Percentiles rank a stretch among this genome's conserved stretches.
Evolutionary conservation across 768 basidiomycete species (phyloP).

Genomic region (Sarcodon aspratus): DNA sequence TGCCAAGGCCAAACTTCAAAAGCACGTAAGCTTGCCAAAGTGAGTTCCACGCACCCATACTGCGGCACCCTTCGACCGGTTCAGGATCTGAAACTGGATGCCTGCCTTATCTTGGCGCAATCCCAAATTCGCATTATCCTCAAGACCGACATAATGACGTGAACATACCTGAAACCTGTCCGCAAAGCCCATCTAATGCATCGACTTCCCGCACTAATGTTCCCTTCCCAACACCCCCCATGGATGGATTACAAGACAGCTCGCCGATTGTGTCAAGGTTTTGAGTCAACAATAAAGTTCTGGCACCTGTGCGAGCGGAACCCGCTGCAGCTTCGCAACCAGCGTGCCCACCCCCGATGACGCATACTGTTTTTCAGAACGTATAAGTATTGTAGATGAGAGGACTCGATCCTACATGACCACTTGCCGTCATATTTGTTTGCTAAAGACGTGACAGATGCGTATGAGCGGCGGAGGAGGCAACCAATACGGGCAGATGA

Average conservation of each 20-base stretch:
- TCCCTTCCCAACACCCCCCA: constrained; percentile 89
- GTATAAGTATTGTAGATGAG: not conserved
- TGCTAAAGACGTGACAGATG: constrained; percentile 3
- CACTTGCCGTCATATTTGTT: constrained; percentile 11
- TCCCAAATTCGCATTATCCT: not conserved
- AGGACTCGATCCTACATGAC: not conserved
- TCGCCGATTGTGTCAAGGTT: constrained; percentile 71
- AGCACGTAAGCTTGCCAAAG: not conserved
- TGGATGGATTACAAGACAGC: constrained; percentile 86
- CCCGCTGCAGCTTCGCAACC: constrained; percentile 89
- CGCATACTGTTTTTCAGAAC: constrained; percentile 38
- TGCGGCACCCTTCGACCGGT: constrained; percentile 77
- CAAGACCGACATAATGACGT: not conserved
- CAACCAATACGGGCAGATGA: not conserved
- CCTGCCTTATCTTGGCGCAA: constrained; percentile 62
- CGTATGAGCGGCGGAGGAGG: not conserved
- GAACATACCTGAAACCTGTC: constrained; percentile 59
- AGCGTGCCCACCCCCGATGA: constrained; percentile 90
- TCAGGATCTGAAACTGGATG: constrained; percentile 81
- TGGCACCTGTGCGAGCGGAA: constrained; percentile 73
- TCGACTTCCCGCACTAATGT: constrained; percentile 87
- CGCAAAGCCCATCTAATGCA: constrained; percentile 83
- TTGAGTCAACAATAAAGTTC: constrained; percentile 75
- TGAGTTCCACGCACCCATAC: constrained; percentile 59
- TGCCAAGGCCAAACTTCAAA: not conserved